Base-by-base conservation (phyloP, 805 yeast species). In the Sugiyamaella boreocaroliniensis region DNA sequence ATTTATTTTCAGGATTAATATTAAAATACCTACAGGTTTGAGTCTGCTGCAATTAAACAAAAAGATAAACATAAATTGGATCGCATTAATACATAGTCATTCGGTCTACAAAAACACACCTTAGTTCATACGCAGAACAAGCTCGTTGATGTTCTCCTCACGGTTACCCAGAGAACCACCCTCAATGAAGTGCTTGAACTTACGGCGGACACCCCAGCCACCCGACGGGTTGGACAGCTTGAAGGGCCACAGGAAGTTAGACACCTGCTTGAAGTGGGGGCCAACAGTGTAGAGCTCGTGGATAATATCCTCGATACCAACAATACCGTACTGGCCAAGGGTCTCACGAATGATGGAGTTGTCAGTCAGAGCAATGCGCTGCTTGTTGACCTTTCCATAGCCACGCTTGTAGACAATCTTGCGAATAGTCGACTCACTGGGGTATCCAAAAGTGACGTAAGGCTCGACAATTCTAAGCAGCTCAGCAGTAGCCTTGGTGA, bases 141-240 rank as follows among this genome's bases (percentile, higher is more conserved):
- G 78, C 71, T 78, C 78, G 81, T 83, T 83, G 75, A 83, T 84
- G 83, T 75, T 77, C 65, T 83, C 77, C 77, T 83, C 89, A 72
- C 88, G 81, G 85, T 83, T 83, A 79, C 89, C 89, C 67, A 83
- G 76, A 73, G 86, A 82, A 76, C 89, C 89, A 76, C 89, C 89
- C 77, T 83, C 88, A 78, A 83, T 83, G 72, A 80, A 84, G 75
- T 83, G 89, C 76, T 79, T 80, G 86, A 83, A 84, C 81, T 84
- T 83, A 80, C 89, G 81, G 64, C 76, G 76, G 61, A 81, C 79
- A 73, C 86, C 83, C 89, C 86, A 83, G 73, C 89, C 89, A 70
- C 89, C 89, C 69, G 76, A 75, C 69, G 89, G 89, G 78, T 83
- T 83, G 63, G 89, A 83, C 69, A 83, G 81, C 77, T 83, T 79